Evolutionary conservation across 2,329 filamentous ascomycete genomes (phyloP), one percentile per base, ranked within the genome.

Genomic region (Orbilia blumenaviensis): DNA sequence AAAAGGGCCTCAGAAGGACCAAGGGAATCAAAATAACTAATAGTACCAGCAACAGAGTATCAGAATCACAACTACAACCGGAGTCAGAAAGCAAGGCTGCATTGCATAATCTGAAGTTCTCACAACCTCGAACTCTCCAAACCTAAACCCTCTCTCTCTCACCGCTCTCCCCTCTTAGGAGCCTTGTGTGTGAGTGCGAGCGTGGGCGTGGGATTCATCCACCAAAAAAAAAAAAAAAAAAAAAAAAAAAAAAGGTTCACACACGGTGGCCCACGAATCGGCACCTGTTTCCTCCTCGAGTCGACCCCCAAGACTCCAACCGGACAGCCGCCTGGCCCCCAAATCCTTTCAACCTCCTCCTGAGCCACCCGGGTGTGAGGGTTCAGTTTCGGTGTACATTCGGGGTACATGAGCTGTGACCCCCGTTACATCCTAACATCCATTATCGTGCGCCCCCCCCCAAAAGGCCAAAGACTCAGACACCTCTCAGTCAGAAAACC

Each of bases 271-370:
- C 62, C 61, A 67, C 69, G 63, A 67, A 75, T 75, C 69, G 69
- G 69, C 69, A 75, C 60, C 54, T 50, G 62, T 75, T 67, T 75
- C 69, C 69, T 75, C 62, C 66, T 75, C 69, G 63, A 67, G 38
- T 54, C 60, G 41, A 66, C 54, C 69, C 69, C 64, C 58, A 63
- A 63, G 69, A 66, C 68, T 36, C n/a, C 46, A 34, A 25, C 41
- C 60, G 58, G 46, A 66, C 63, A 62, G 62, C 69, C 62, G 63
- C 71, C 63, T 67, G 29, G 42, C 56, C 46, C 63, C 44, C 18
- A 54, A 67, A 67, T 75, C 62, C 61, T 61, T 61, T 42, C 58
- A 54, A 36, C n/a, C 34, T 32, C 16, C 25, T 36, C 41, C 62
- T 66, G 69, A 74, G 60, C 48, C 52, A 56, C 52, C 52, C 32